Evolutionary conservation across 495 filamentous ascomycete genomes (phyloP).

Genomic region (Umbilicaria muhlenbergii): DNA sequence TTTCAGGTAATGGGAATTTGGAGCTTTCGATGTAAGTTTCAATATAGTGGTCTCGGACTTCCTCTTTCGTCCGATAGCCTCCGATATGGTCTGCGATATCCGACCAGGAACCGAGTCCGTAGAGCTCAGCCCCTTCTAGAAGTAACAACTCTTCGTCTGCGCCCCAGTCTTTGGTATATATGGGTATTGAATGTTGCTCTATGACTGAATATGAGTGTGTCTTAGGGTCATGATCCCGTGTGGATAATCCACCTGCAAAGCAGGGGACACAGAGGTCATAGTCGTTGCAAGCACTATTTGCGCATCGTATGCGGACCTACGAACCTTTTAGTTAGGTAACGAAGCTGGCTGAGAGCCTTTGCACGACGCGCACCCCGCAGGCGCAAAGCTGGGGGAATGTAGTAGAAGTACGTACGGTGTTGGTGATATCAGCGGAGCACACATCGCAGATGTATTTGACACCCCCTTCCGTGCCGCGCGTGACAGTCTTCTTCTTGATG

Average conservation of each 20-base stretch:
- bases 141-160: slow-evolving; percentile 90
- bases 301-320: slow-evolving; percentile 89
- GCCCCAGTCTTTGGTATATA: slow-evolving; percentile 90
- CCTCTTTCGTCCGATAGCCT: slow-evolving; percentile 83
- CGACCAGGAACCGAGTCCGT: slow-evolving; percentile 92
- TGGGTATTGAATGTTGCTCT: slow-evolving; percentile 94
- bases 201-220: slow-evolving; percentile 86
- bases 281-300: slow-evolving; percentile 65
- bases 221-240: slow-evolving; percentile 66
- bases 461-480: slow-evolving; percentile 77
- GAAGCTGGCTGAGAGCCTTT: neutral
- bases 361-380: neutral
- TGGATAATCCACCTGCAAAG: slow-evolving; percentile 64
- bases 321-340: neutral
- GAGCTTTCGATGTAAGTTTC: slow-evolving; percentile 71
- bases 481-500: slow-evolving; percentile 88
- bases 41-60: slow-evolving; percentile 86
- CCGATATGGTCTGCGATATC: slow-evolving; percentile 98
- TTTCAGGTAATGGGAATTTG: slow-evolving; percentile 71
- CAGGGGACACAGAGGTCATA: slow-evolving; percentile 96
- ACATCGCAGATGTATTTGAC: slow-evolving; percentile 93
- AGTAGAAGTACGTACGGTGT: slow-evolving; percentile 48
- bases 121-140: slow-evolving; percentile 92
- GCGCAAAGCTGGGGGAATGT: neutral
- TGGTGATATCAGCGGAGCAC: slow-evolving; percentile 88